Evolutionary conservation across 805 yeast genomes (phyloP).

Genomic region (Zygotorulaspora sp.): DNA sequence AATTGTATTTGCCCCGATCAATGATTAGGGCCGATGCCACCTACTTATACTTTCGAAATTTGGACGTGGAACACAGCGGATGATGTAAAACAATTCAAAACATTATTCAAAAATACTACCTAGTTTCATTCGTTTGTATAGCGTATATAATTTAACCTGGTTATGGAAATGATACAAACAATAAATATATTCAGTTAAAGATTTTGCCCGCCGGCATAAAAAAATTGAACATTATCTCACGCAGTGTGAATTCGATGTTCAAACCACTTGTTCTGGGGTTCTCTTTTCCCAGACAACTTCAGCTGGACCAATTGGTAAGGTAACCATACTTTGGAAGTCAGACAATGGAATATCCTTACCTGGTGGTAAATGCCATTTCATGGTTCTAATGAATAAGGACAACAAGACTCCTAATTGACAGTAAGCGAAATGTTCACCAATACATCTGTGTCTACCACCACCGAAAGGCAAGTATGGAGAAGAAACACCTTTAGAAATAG

Average conservation of each 20-base stretch:
- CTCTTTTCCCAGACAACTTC: conserved; percentile 68
- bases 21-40: too few species aligned
- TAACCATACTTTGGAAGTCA: conserved; percentile 88
- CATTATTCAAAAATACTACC: too few species aligned
- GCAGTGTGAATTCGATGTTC: conserved; percentile 2
- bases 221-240: too few species aligned
- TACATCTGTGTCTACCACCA: conserved; percentile 99
- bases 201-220: too few species aligned
- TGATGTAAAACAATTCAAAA: too few species aligned
- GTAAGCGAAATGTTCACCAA: conserved; percentile 97
- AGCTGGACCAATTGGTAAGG: conserved; percentile 80
- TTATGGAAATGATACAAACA: too few species aligned
- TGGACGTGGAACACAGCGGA: too few species aligned
- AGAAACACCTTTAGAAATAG: conserved; percentile 89
- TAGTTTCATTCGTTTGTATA: too few species aligned
- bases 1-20: too few species aligned
- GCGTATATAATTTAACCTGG: too few species aligned
- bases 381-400: conserved; percentile 65
- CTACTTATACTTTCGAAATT: too few species aligned
- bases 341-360: conserved; percentile 57
- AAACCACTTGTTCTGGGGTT: conserved; percentile 28
- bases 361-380: conserved; percentile 67
- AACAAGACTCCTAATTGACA: conserved; percentile 85
- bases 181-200: not conserved
- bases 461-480: conserved; percentile 98